Evolutionary conservation across 2,329 filamentous ascomycete species (phyloP), one percentile per base, ranked within the genome.

Genomic region (Akanthomyces uredinophilus): DNA sequence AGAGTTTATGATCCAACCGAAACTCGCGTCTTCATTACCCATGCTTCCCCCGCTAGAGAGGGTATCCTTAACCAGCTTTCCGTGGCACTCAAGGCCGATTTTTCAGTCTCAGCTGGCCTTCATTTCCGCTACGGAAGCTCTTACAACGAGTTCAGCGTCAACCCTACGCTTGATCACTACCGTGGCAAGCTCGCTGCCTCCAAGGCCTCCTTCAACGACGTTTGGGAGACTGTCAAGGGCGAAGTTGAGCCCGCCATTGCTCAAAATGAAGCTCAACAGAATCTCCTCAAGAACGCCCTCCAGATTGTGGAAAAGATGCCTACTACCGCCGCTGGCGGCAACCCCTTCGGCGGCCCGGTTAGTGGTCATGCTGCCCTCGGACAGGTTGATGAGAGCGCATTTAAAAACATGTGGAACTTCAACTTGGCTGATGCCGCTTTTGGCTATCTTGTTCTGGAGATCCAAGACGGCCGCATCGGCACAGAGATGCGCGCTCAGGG

Each of bases 361-460:
- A 86, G 87, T 55, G 90, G 89, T 44, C 87, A 87, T 56, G 79
- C 83, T 59, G 84, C 86, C 63, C 88, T 91, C 56, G 95, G 95
- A 37, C 91, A 96, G 71, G 92, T 99, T 20, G 95, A 99, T 66
- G 95, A 99, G 80, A 97, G 93, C 70, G 95, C 95, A 1, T 99
- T 99, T 84, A 99, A 99, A 82, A 99, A 99, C 75, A 98, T 98
- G 95, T 99, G 95, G 95, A 99, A 99, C 77, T 99, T 99, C 79
- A 98, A 98, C 75, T 78, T 99, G 67, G 95, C 95, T 35, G 95
- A 99, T 79, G 95, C 95, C 61, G 94, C 95, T 22, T 99, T 98
- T 74, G 95, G 95, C 64, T 99, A 92, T 82, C 82, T 99, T 57
- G 92, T 98, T 18, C 79, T 99, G 63, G 95, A 99, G 74, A 89